Evolutionary conservation across 768 basidiomycete species (phyloP).

Genomic region (Saitozyma sp.): DNA sequence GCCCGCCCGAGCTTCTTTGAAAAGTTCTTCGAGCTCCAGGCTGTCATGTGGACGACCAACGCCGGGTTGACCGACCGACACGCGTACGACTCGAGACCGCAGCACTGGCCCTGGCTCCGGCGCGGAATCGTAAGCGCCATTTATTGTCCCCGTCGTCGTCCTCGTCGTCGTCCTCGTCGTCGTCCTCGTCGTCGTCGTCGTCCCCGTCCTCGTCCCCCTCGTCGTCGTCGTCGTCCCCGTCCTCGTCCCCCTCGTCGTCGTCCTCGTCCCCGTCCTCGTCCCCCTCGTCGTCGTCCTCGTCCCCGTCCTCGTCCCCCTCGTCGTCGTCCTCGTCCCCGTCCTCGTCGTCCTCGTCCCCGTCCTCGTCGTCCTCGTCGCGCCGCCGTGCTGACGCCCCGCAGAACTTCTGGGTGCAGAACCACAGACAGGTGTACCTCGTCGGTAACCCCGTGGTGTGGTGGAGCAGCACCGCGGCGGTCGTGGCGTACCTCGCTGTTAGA

Average conservation of each 20-base stretch:
- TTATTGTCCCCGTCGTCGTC: no score
- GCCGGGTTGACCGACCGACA: conserved; percentile 94
- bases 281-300: no score
- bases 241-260: no score
- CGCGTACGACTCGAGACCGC: conserved; percentile 89
- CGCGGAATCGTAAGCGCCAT: conserved; percentile 98
- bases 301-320: no score
- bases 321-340: no score
- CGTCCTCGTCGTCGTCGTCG: no score
- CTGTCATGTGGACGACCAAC: conserved; percentile 96
- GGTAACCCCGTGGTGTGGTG: conserved; percentile 97
- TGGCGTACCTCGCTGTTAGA: conserved; percentile 67
- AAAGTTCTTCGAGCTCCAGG: conserved; percentile 88
- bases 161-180: no score
- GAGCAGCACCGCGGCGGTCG: conserved; percentile 70
- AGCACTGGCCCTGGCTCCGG: conserved; percentile 81
- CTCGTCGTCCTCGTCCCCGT: no score
- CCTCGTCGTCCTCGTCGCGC: no score
- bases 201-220: no score
- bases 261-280: no score
- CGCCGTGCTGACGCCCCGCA: conserved; percentile 46
- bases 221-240: no score
- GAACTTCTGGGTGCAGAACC: conserved; percentile 99
- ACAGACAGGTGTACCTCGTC: conserved; percentile 89
- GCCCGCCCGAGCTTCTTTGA: conserved; percentile 79